Evolutionary conservation across 108 stramenopile species (phyloP), one percentile per base, ranked within the genome.

Genomic region (Pelagomonas calceolata): DNA sequence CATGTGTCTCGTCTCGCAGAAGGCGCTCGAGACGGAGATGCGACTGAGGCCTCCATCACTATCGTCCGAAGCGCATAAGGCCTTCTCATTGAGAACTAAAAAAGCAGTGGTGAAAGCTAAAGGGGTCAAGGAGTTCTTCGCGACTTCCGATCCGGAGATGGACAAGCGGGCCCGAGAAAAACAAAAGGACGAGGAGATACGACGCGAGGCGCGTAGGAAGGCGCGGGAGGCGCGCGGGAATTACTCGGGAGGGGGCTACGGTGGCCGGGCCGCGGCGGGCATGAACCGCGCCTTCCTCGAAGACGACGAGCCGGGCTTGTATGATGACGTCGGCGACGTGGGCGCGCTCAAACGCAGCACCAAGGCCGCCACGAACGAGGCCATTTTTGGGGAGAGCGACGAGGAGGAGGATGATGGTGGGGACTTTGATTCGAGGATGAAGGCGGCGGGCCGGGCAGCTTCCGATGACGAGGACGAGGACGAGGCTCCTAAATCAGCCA

Each of bases 131-230:
- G 85, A 88, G 72, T 74, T 82, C 71, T 84, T 88, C 64, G 90
- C 89, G n/a, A 76, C 84, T 64, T 80, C 85, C 45, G 91, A 92
- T 84, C 91, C 91, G 43, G 91, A 92, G 83, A 85, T 84, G 67
- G 78, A 80, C 46, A 90, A 90, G 76, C 67, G 66, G 65, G 86
- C 85, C 1, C 80, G 88, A 32, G 89, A 89, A 67, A 80, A 78
- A 66, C 72, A 79, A 64, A 88, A 88, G 75, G 79, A 80, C n/a
- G 90, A 92, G 69, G 68, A 85, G 71, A 84, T 80, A 34, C 90
- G 87, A 79, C 78, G 64, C 12, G 66, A 71, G 4, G 78, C 83
- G 63, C 85, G 88, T 16, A 76, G 77, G 39, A 67, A 30, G 33
- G 30, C 60, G 51, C 51, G 51, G 21, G 21, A 16, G 51, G 51